Percentiles rank a stretch among this genome's conserved stretches.
These are phyloP conservation scores for Elsinoe arachidis DNA, from an alignment of 2,329 filamentous ascomycete species.

Conservation along the genomic window DNA sequence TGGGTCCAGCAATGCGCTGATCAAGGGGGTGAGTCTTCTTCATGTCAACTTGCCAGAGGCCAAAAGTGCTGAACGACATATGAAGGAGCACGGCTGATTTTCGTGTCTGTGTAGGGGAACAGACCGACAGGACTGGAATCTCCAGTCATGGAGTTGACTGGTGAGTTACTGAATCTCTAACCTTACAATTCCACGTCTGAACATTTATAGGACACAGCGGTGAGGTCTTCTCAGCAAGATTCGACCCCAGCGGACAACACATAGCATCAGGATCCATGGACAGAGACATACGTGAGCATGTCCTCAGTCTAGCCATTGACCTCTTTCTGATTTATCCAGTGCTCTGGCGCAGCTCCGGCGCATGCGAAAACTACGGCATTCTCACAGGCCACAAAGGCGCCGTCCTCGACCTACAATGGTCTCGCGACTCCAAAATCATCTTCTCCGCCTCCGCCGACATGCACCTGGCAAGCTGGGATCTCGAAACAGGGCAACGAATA, in stretches of 20 bases:
- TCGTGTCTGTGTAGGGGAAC: conserved; percentile 48
- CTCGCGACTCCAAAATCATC: conserved; percentile 80
- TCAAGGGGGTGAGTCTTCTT: conserved; percentile 53
- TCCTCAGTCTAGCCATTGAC: not conserved
- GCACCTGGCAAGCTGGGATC: conserved; percentile 89
- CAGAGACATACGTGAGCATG: conserved; percentile 65
- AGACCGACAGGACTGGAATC: conserved; percentile 78
- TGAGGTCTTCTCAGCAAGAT: conserved; percentile 84
- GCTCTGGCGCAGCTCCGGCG: conserved; percentile 85
- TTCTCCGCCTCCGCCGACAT: conserved; percentile 92
- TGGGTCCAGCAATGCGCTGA: conserved; percentile 52
- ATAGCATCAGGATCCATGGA: conserved; percentile 97
- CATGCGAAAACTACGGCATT: conserved; percentile 89
- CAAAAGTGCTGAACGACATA: conserved; percentile 17
- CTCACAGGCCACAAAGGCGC: conserved; percentile 86
- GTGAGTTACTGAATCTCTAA: conserved; percentile 35
- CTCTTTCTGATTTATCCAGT: conserved; percentile 45
- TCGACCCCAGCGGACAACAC: conserved; percentile 77
- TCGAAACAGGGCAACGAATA: conserved; percentile 86
- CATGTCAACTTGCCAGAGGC: conserved; percentile 29
- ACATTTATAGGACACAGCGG: conserved; percentile 51
- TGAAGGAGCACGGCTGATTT: conserved; percentile 25
- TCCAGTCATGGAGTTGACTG: conserved; percentile 87
- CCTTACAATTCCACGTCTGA: conserved; percentile 15
- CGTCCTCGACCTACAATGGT: conserved; percentile 90